These are phyloP conservation scores for Paramecium sexaurelia DNA, from an alignment of 73 alveolate species.

Conservation along the genomic window DNA sequence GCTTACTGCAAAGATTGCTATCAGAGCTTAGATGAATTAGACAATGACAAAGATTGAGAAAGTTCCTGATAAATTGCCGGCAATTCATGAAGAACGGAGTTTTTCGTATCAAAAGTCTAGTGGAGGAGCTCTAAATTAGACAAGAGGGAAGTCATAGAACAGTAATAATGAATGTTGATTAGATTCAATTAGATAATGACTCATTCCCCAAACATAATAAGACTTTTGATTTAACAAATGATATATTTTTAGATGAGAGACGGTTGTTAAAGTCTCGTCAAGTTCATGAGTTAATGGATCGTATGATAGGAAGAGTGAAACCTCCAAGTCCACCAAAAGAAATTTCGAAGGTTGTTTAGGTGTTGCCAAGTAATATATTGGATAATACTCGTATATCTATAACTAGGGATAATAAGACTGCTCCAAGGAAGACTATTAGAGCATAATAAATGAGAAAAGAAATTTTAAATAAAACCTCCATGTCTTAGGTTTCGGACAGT, in stretches of 20 bases:
- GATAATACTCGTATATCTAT: neutral
- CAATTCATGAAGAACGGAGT: constrained; percentile 19
- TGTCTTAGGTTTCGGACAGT: neutral
- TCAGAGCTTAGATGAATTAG: constrained; percentile 2
- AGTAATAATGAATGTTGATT: neutral
- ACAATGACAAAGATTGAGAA: neutral
- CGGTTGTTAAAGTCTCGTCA: neutral
- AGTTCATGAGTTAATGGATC: constrained; percentile 49
- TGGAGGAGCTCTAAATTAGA: neutral
- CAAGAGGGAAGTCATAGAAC: constrained; percentile 12
- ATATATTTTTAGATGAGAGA: constrained; percentile 48
- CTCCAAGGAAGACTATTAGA: neutral
- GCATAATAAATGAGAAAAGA: neutral
- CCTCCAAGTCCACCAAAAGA: constrained; percentile 39
- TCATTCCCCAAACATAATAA: neutral
- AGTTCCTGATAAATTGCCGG: constrained; percentile 25
- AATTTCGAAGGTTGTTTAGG: neutral
- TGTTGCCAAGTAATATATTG: constrained; percentile 13
- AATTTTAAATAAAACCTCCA: neutral
- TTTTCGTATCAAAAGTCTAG: neutral
- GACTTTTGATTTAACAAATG: neutral
- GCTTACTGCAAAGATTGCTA: constrained; percentile 35
- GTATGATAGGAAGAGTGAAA: constrained; percentile 51
- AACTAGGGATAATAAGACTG: neutral
- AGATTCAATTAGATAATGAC: neutral